Percentiles rank a stretch among this genome's conserved stretches.
Conservation (phyloP, 768 basidiomycete species). For the Clitopilus hobsonii region DNA sequence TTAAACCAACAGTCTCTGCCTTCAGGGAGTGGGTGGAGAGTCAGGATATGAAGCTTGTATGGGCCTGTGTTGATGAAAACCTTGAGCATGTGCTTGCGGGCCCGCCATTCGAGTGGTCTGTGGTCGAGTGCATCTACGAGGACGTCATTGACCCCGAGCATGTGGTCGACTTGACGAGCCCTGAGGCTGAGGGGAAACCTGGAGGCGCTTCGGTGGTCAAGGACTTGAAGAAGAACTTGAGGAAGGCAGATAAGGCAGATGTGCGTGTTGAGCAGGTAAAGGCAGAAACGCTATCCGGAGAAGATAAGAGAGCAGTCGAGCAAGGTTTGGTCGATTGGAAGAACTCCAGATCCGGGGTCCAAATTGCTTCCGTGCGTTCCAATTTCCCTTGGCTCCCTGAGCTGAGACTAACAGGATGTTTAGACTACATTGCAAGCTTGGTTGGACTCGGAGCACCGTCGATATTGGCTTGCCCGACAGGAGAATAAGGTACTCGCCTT, state of each 20-base stretch:
- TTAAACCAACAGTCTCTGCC: constrained; percentile 29
- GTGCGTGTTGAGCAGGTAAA: constrained; percentile 44
- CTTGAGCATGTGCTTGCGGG: constrained; percentile 45
- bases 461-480: constrained; percentile 51
- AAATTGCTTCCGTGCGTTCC: constrained; percentile 43
- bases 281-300: constrained; percentile 33
- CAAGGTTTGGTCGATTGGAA: constrained; percentile 55
- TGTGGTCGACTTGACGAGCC: constrained; percentile 32
- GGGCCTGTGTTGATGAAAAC: constrained; percentile 52
- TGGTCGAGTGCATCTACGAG: constrained; percentile 60
- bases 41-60: constrained; percentile 48
- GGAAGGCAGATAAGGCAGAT: constrained; percentile 49
- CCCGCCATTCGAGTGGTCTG: constrained; percentile 45
- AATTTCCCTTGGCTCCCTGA: neutral
- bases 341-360: constrained; percentile 45
- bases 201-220: constrained; percentile 38
- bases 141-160: constrained; percentile 50
- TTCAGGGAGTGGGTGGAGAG: constrained; percentile 41
- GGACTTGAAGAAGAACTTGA: constrained; percentile 58
- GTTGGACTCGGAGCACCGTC: constrained; percentile 49
- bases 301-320: constrained; percentile 43
- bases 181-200: constrained; percentile 28
- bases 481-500: constrained; percentile 17
- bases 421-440: constrained; percentile 47
- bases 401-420: neutral